These are phyloP conservation scores for Lasiodiplodia sp. DNA, from an alignment of 2,329 filamentous ascomycete species.

Conservation along the genomic window DNA sequence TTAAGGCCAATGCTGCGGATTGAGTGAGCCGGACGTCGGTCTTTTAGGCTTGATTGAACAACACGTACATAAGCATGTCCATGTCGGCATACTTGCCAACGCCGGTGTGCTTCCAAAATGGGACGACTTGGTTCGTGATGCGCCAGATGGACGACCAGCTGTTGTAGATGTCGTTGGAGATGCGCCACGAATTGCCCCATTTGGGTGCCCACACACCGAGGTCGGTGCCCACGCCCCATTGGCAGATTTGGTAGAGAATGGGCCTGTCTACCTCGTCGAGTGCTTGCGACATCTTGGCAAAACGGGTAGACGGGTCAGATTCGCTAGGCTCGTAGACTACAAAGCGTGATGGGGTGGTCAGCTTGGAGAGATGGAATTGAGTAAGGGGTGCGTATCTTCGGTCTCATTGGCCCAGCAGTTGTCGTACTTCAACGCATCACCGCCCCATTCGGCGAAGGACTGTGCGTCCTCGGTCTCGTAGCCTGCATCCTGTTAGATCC, in stretches of 20 bases:
- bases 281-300: slow-evolving; percentile 33
- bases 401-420: slow-evolving; percentile 56
- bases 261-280: slow-evolving; percentile 35
- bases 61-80: slow-evolving; percentile 22
- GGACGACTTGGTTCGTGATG: slow-evolving; percentile 47
- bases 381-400: slow-evolving; percentile 24
- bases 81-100: slow-evolving; percentile 38
- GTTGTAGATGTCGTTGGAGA: slow-evolving; percentile 31
- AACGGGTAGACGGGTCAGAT: slow-evolving; percentile 15
- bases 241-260: slow-evolving; percentile 39
- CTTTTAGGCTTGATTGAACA: not conserved
- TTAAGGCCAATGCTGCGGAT: slow-evolving; percentile 20
- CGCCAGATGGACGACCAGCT: slow-evolving; percentile 30
- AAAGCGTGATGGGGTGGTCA: not conserved
- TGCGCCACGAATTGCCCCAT: slow-evolving; percentile 39
- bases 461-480: slow-evolving; percentile 38
- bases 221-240: slow-evolving; percentile 37
- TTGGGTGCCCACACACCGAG: slow-evolving; percentile 38
- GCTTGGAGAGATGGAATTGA: not conserved
- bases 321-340: slow-evolving; percentile 13
- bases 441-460: slow-evolving; percentile 38
- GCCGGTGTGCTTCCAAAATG: slow-evolving; percentile 40
- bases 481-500: slow-evolving; percentile 29
- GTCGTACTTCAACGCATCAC: slow-evolving; percentile 59
- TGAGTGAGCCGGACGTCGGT: not conserved